Evolutionary conservation across 2,329 filamentous ascomycete species (phyloP), one percentile per base, ranked within the genome.

Genomic region (Tolypocladium inflatum): DNA sequence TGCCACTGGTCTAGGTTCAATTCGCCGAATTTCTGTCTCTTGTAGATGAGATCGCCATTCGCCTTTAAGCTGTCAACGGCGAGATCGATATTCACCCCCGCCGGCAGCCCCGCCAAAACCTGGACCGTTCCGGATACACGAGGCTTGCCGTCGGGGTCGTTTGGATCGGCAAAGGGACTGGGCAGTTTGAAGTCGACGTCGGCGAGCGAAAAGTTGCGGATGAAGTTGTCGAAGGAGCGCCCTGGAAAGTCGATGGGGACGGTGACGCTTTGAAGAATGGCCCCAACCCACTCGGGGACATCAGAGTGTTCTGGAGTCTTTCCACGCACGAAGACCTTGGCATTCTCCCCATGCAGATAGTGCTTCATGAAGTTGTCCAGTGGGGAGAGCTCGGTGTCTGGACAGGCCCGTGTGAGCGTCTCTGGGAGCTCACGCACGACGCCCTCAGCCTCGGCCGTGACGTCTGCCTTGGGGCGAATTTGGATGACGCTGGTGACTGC

Each of bases 101-200:
- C 81, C 0, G 94, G 94, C 39, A 97, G 72, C 13, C 79, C 84
- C 33, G 95, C 87, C 21, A 92, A 78, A 13, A 92, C 92, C 60
- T 89, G 79, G 52, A 97, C 88, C 23, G 87, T 86, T 3, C 92
- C 92, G 37, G 91, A 96, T 19, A 99, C 86, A 57, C 83, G 86
- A 11, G 92, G 91, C 57, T 88, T 83, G 4, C 88, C 80, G 55
- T 87, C 84, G 0, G 90, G 89, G 13, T 86, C 84, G 58, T 81
- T 83, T 0, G 90, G 89, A 21, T 91, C 85, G 2, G 91, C 90
- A 65, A 87, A 83, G 0, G 90, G 88, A 65, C 91, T 85, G 0
- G 94, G 94, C 52, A 99, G 76, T 54, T 83, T 84, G 71, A 99
- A 96, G 66, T 95, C 85, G 45, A 95, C 90, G 68, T 97, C 83